Evolutionary conservation across 768 basidiomycete species (phyloP).

Genomic region (Clavulina sp.): DNA sequence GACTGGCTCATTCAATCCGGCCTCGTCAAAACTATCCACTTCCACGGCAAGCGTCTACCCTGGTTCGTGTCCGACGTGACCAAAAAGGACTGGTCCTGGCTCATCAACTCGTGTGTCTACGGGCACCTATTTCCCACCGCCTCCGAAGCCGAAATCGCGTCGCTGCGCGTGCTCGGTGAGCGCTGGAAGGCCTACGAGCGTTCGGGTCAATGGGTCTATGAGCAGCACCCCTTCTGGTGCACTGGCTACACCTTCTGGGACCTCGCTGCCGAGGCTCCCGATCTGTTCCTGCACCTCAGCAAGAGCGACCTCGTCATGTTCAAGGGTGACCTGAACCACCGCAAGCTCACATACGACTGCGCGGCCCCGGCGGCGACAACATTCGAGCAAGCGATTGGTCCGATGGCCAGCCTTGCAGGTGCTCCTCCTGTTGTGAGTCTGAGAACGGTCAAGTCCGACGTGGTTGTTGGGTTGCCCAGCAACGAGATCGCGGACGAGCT

Average conservation of each 20-base stretch:
- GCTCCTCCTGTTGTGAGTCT: slow-evolving; percentile 76
- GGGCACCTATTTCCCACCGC: slow-evolving; percentile 84
- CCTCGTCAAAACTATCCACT: slow-evolving; percentile 63
- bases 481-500: slow-evolving; percentile 57
- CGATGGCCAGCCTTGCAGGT: slow-evolving; percentile 76
- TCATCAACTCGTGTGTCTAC: slow-evolving; percentile 71
- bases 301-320: slow-evolving; percentile 82
- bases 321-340: slow-evolving; percentile 90
- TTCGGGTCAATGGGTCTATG: slow-evolving; percentile 86
- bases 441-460: slow-evolving; percentile 88
- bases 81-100: slow-evolving; percentile 87
- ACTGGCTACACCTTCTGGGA: slow-evolving; percentile 34
- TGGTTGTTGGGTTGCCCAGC: slow-evolving; percentile 75
- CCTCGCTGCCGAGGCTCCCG: slow-evolving; percentile 63
- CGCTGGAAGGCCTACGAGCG: slow-evolving; percentile 90
- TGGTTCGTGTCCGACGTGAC: slow-evolving; percentile 95
- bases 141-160: slow-evolving; percentile 61
- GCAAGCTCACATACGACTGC: slow-evolving; percentile 77
- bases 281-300: slow-evolving; percentile 82
- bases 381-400: slow-evolving; percentile 80
- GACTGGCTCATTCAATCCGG: slow-evolving; percentile 89
- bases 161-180: slow-evolving; percentile 56
- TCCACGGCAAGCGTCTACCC: slow-evolving; percentile 91
- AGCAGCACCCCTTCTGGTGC: slow-evolving; percentile 89
- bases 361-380: slow-evolving; percentile 74